Evolutionary conservation across 805 yeast genomes (phyloP), one percentile per base, ranked within the genome.

Genomic region (Ascoidea asiatica): DNA sequence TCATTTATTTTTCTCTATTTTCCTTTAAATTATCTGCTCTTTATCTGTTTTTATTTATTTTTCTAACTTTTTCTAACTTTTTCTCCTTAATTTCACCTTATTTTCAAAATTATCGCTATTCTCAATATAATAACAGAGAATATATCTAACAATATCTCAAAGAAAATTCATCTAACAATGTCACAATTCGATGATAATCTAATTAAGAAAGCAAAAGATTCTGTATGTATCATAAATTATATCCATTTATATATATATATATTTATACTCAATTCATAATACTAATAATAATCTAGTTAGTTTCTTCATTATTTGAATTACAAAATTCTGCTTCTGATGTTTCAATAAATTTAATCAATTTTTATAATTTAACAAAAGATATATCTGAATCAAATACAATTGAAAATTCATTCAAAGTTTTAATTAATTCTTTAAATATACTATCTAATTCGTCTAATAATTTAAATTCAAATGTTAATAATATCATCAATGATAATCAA

Each of bases 251-350:
- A 43, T 19, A 40, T n/a, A n/a, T 18, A n/a, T 15, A n/a, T 43
- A 18, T 7, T 29, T 22, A 29, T 21, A 19, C 15, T 15, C 35
- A 29, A 3, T 15, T 29, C 15, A 8, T 29, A 29, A 29, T 15
- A 29, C 15, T 15, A 6, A 37, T 38, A 20, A 21, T 40, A 38
- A 43, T 33, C 33, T 44, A 77, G 79, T 73, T 82, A 36, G 88
- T 88, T 46, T 74, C 92, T 38, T 77, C 95, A 1, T 72, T 88
- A 48, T 82, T 80, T 55, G 89, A 83, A 58, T 73, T 88, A 45
- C 78, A 92, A 39, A 85, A 79, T 56, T 87, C 94, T n/a, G 90
- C 95, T 36, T 77, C 74, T 50, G 89, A 82, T 46, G 86, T 90
- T 44, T 86, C 95, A 22, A 63, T 77, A 29, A 90, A 94, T 20